Conservation (phyloP, 257 asterid genomes). For the Solanum arcanum region DNA sequence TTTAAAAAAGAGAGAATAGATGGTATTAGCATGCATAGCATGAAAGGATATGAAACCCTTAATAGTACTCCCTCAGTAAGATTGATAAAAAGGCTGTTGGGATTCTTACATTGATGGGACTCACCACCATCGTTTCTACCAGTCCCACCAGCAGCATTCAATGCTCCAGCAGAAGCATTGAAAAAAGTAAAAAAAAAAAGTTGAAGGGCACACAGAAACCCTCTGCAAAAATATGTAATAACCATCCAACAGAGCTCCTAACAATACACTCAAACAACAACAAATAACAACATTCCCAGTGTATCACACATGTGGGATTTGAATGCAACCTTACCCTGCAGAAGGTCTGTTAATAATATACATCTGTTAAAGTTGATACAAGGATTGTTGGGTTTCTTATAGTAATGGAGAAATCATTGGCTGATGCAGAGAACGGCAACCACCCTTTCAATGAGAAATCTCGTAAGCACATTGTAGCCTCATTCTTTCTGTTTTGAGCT, state of each 20-base stretch:
- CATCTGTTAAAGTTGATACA: not conserved
- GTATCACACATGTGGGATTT: not conserved
- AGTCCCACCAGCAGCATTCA: not conserved
- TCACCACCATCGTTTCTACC: not conserved
- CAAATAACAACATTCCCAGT: not conserved
- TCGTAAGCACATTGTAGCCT: not conserved
- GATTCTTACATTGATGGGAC: not conserved
- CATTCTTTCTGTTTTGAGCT: not conserved
- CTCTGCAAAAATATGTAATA: not conserved
- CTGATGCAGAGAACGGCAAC: conserved; percentile 35
- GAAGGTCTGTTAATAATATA: not conserved
- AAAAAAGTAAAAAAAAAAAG: not conserved
- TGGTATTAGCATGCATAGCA: not conserved
- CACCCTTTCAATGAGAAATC: conserved; percentile 18
- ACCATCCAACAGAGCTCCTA: not conserved
- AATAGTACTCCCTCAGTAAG: not conserved
- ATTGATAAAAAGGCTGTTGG: conserved; percentile 3
- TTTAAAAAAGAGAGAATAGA: not conserved
- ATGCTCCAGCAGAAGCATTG: not conserved
- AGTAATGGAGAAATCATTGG: conserved; percentile 6
- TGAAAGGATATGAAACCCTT: not conserved
- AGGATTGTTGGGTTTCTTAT: not conserved
- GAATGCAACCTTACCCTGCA: not conserved
- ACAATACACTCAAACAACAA: not conserved
- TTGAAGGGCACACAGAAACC: not conserved